Evolutionary conservation across 2,329 filamentous ascomycete species (phyloP), one percentile per base, ranked within the genome.

Genomic region (Aspergillus clavatus): DNA sequence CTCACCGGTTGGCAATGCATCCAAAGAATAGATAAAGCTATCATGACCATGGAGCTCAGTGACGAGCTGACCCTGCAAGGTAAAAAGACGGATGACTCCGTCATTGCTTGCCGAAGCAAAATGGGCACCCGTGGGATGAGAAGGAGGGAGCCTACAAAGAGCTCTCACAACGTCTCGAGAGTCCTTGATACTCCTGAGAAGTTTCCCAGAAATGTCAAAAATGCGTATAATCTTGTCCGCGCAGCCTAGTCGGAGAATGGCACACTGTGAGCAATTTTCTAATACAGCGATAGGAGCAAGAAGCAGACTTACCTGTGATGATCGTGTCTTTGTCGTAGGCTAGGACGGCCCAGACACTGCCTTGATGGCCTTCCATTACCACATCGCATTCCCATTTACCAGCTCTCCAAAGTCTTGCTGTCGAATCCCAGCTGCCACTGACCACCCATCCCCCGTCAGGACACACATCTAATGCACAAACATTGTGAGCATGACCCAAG

Each of bases 71-170:
- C 93, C 93, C 42, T 85, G 80, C 21, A 95, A 62, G 27, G 84
- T 93, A 86, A 90, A 98, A 4, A 97, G 69, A 37, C 90, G 81
- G 50, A 98, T 86, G 16, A 90, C 74, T 22, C 89, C 88, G 61
- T 98, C 93, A 60, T 97, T 98, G 56, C 89, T 88, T 12, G 93
- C 90, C 35, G 90, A 95, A 37, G 90, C 93, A 64, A 98, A 90
- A n/a, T 95, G 84, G 14, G 89, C 91, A 10, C 87, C 87, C 18
- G 84, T 90, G 12, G 84, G 77, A 62, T 95, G 87, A 21, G 80
- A 80, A 19, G 75, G 65, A 1, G 88, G 84, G n/a, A 97, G 73
- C 57, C 82, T 83, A 68, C 87, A 91, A 7, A 98, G 76, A n/a
- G 90, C 89, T 49, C 93, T 83, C 42, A 97, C 86, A 27, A 94